These are phyloP conservation scores for Emericellopsis cladophorae DNA, from an alignment of 2,329 filamentous ascomycete genomes.

Conservation along the genomic window DNA sequence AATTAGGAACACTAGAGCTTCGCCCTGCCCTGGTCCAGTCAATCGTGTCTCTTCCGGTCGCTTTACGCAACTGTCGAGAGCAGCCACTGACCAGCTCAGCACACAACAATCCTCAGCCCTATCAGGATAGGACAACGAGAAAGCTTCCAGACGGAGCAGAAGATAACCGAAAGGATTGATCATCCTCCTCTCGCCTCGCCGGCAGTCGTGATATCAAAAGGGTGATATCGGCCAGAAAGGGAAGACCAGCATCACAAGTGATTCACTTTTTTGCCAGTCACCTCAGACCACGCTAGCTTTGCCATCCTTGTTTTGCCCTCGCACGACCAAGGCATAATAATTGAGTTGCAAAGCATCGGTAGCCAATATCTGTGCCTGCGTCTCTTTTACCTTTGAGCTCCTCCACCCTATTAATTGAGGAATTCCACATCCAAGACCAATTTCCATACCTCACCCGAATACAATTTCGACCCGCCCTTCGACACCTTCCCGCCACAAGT, in stretches of 20 bases:
- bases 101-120: background rate
- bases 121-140: slow-evolving; percentile 14
- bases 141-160: slow-evolving; percentile 8
- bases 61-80: no score
- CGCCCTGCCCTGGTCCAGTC: no score
- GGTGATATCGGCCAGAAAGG: background rate
- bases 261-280: no score
- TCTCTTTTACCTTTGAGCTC: background rate
- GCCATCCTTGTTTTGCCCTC: no score
- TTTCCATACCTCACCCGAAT: slow-evolving; percentile 5
- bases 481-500: slow-evolving; percentile 2
- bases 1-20: slow-evolving; percentile 9
- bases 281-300: no score
- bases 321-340: no score
- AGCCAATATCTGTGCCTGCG: background rate
- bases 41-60: no score
- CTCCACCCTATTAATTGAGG: background rate
- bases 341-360: background rate
- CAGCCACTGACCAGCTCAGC: background rate
- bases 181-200: background rate
- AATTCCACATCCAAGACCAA: slow-evolving; percentile 2
- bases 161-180: slow-evolving; percentile 3
- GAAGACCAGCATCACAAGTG: no score
- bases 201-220: background rate
- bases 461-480: slow-evolving; percentile 28